These are phyloP conservation scores for Apiospora arundinis DNA, from an alignment of 2,329 filamentous ascomycete genomes.

Conservation along the genomic window DNA sequence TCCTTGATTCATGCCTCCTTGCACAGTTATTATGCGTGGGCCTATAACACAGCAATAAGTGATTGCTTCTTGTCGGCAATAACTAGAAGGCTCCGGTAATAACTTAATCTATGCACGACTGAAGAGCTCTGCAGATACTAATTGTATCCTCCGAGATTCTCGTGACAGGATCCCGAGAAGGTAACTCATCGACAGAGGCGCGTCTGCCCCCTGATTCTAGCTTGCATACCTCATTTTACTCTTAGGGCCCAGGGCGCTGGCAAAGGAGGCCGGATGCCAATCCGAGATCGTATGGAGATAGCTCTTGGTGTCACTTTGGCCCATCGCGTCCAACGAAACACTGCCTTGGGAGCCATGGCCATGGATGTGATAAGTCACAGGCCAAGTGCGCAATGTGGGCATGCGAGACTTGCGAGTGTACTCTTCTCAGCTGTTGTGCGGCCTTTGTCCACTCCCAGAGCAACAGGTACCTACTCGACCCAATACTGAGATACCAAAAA, in stretches of 20 bases:
- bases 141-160: background rate
- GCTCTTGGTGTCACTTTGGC: background rate
- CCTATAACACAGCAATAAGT: background rate
- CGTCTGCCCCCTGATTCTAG: background rate
- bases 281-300: background rate
- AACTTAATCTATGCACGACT: background rate
- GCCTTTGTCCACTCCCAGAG: background rate
- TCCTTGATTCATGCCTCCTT: background rate
- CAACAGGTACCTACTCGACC: background rate
- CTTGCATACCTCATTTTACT: background rate
- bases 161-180: background rate
- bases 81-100: background rate
- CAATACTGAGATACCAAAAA: background rate
- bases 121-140: background rate
- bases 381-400: background rate
- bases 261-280: background rate
- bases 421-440: background rate
- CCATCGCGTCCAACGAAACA: background rate
- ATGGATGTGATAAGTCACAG: conserved; percentile 11
- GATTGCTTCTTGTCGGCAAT: background rate
- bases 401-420: background rate
- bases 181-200: background rate
- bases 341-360: background rate
- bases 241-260: background rate
- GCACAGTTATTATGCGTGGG: background rate